phyloP scores from a whole-genome alignment of 495 filamentous ascomycete genomes.

The Bacidia gigantensis region DNA sequence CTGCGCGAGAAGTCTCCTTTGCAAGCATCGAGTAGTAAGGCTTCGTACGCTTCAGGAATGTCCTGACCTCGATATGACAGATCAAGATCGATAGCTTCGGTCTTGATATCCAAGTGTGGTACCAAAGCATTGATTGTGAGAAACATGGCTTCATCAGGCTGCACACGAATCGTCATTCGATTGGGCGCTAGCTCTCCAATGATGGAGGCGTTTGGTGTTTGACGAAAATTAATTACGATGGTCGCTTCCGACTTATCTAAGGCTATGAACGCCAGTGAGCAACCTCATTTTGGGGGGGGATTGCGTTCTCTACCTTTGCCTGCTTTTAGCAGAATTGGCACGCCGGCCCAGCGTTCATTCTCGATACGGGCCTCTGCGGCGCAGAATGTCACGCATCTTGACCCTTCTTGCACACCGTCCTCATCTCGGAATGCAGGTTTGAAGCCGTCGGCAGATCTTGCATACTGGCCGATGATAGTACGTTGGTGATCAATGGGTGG shows the following conservation, averaged over 20 bases:
- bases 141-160: slow-evolving; percentile 77
- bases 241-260: slow-evolving; percentile 82
- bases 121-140: slow-evolving; percentile 87
- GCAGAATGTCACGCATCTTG: slow-evolving; percentile 75
- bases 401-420: slow-evolving; percentile 74
- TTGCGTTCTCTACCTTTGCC: slow-evolving; percentile 41
- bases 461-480: slow-evolving; percentile 79
- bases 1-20: slow-evolving; percentile 83
- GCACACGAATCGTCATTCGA: slow-evolving; percentile 75
- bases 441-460: slow-evolving; percentile 62
- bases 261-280: slow-evolving; percentile 24
- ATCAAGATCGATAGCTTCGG: slow-evolving; percentile 73
- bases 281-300: background rate
- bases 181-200: slow-evolving; percentile 76
- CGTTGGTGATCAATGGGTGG: slow-evolving; percentile 72
- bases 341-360: slow-evolving; percentile 80
- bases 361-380: slow-evolving; percentile 73
- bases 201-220: slow-evolving; percentile 63
- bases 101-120: slow-evolving; percentile 71
- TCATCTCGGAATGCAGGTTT: slow-evolving; percentile 81
- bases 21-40: slow-evolving; percentile 65
- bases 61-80: slow-evolving; percentile 71
- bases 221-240: slow-evolving; percentile 79
- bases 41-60: slow-evolving; percentile 81
- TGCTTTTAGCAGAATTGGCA: slow-evolving; percentile 79